Conservation (phyloP, 2,329 filamentous ascomycete genomes). For the Neocatenulostroma microsporum region DNA sequence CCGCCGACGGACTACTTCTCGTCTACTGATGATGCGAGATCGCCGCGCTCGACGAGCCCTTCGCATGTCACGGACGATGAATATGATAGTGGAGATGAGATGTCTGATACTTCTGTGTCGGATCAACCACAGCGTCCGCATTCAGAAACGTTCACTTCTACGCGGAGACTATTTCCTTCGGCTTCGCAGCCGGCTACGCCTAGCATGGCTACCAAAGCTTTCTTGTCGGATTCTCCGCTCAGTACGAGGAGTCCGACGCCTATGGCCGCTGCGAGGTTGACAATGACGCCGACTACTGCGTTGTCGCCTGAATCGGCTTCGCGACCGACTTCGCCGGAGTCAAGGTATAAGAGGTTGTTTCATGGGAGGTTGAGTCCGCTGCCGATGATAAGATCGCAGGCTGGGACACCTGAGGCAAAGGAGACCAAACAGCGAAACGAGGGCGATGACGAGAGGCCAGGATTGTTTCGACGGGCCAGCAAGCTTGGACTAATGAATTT, state of each 20-base stretch:
- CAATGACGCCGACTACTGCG: conserved; percentile 2
- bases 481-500: conserved; percentile 12
- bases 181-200: conserved; percentile 25
- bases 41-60: conserved; percentile 2
- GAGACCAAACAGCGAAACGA: too few relatives aligned
- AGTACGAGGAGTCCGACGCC: conserved; percentile 2
- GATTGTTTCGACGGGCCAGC: conserved; percentile 3
- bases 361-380: conserved; percentile 18
- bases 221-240: conserved; percentile 5
- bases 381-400: conserved; percentile 9
- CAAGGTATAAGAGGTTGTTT: conserved; percentile 37
- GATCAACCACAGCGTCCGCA: conserved; percentile 25
- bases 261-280: background rate
- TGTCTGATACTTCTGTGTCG: conserved; percentile 7
- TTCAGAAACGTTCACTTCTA: conserved; percentile 17
- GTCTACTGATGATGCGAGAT: conserved; percentile 7
- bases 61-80: conserved; percentile 4
- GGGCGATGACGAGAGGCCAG: conserved; percentile 1
- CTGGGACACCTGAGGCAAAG: conserved; percentile 4
- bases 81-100: conserved; percentile 3
- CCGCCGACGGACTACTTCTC: conserved; percentile 9
- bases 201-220: conserved; percentile 11
- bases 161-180: conserved; percentile 11
- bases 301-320: too few relatives aligned
- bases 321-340: conserved; percentile 31